Base-by-base conservation (phyloP, 2,329 filamentous ascomycete species). In the Conoideocrella luteorostrata region DNA sequence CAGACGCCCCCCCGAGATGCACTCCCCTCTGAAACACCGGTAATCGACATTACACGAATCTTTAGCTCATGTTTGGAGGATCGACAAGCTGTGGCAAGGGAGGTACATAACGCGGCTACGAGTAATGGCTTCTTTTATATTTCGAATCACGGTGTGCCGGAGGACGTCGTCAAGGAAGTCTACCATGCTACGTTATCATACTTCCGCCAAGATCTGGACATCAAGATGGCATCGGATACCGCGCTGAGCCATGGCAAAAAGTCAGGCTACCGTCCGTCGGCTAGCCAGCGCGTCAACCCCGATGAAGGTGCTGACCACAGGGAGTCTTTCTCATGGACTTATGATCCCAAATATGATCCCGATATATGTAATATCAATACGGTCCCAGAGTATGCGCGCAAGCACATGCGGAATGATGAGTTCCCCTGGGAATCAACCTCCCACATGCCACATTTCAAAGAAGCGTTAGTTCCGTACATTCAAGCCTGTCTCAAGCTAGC, bases 111-210 rank as follows among this genome's bases (percentile, higher is more conserved):
- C 0, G 75, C 75, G 0, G 69, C 73, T 3, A 66, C 69, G 12
- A 71, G 66, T 29, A 75, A 63, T 0, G 75, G 74, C 3, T 78
- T 78, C 60, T 78, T 78, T 57, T 78, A 78, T 58, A 63, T 77
- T 46, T 63, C 61, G 47, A 71, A 74, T 44, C 73, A 77, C 46
- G 69, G 72, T n/a, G 34, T 39, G 13, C 46, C 65, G 0, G 32
- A 59, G 2, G 52, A 56, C 21, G 42, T 57, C 11, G 60, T 55
- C 3, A 45, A 58, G 4, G 46, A 63, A 59, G 11, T 63, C 60
- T 55, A 5, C 47, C 54, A 5, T 44, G 63, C 60, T 7, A 63
- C 61, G 24, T 50, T 68, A 3, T 52, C 60, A 3, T 78, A 78
- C 53, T 78, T 78, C 57, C 62, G 58, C 5, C 73, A 77, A 47